Percentiles rank a stretch among this genome's conserved stretches.
Conservation (phyloP, 2,329 filamentous ascomycete genomes). For the Hymenoscyphus albidus region DNA sequence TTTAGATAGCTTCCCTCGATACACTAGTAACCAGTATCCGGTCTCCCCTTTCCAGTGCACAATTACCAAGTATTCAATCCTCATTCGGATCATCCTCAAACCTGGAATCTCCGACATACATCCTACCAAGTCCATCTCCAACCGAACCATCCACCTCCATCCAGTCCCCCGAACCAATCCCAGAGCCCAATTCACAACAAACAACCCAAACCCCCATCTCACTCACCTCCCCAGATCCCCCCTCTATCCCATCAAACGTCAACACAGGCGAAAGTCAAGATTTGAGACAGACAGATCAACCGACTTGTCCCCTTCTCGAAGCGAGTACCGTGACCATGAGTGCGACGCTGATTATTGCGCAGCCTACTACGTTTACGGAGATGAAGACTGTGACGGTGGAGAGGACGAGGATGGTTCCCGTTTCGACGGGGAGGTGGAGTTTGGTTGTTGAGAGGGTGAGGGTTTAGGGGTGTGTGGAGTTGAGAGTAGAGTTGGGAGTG, state of each 20-base stretch:
- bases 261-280: neutral
- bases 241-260: neutral
- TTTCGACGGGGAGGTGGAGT: too few species aligned
- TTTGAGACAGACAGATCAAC: constrained; percentile 17
- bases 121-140: neutral
- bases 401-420: neutral
- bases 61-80: neutral
- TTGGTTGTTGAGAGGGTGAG: too few species aligned
- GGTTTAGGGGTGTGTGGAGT: too few species aligned
- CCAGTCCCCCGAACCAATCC: neutral
- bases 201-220: too few species aligned
- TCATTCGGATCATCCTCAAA: neutral
- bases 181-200: neutral
- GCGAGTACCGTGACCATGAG: constrained; percentile 24
- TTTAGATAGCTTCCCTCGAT: neutral
- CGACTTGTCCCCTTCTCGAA: constrained; percentile 12
- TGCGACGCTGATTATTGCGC: neutral
- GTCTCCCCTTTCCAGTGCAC: neutral
- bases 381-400: neutral
- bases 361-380: neutral
- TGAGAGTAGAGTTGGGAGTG: too few species aligned
- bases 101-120: too few species aligned
- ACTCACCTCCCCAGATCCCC: neutral
- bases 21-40: neutral
- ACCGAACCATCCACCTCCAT: neutral